phyloP scores from a whole-genome alignment of 2,329 filamentous ascomycete genomes.

The Aspergillus awamori region DNA sequence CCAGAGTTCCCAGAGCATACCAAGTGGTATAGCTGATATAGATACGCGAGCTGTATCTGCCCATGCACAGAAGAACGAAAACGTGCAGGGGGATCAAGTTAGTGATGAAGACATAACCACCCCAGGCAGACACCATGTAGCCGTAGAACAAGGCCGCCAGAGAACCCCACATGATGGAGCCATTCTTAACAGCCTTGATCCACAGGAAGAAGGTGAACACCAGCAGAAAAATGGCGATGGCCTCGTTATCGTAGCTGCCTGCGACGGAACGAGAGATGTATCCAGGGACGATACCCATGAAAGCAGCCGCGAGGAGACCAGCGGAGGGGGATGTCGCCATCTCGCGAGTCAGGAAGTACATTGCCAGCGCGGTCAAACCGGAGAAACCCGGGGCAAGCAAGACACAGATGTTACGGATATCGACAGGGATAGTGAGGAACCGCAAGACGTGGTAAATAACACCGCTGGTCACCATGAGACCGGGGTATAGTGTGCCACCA shows the following conservation, averaged over 20 bases:
- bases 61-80: constrained; percentile 95
- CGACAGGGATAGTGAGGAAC: constrained; percentile 85
- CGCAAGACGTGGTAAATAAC: constrained; percentile 93
- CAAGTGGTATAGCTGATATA: constrained; percentile 98
- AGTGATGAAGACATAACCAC: constrained; percentile 99
- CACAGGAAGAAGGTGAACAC: constrained; percentile 99
- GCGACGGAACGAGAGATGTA: constrained; percentile 98
- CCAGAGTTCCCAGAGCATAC: constrained; percentile 94
- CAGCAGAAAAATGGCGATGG: constrained; percentile 97
- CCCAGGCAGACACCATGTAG: constrained; percentile 99
- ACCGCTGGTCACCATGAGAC: constrained; percentile 98
- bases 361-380: constrained; percentile 86
- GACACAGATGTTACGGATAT: constrained; percentile 98
- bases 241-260: constrained; percentile 98
- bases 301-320: constrained; percentile 87
- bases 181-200: constrained; percentile 97
- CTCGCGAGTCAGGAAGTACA: constrained; percentile 94
- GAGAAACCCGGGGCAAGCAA: constrained; percentile 93
- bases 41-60: constrained; percentile 86
- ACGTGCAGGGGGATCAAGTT: constrained; percentile 93
- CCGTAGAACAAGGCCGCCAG: constrained; percentile 95
- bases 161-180: constrained; percentile 95
- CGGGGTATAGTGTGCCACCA: constrained; percentile 96
- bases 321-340: constrained; percentile 96
- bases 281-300: constrained; percentile 96